Base-by-base conservation (phyloP, 768 basidiomycete species). In the Neoboletus magnificus region DNA sequence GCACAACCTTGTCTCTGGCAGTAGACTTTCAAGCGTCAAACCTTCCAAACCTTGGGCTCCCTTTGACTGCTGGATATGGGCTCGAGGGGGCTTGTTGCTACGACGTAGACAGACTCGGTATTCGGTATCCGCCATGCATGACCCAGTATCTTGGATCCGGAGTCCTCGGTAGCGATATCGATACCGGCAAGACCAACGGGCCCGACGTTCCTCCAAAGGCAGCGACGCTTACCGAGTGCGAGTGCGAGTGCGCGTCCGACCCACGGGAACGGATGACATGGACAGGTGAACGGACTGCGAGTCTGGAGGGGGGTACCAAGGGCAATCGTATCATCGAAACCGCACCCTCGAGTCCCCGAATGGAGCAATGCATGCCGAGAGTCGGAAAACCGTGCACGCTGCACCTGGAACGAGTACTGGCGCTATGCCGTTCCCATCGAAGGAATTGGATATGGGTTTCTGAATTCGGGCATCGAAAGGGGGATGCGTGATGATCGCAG, bases 401-500 rank as follows among this genome's bases (percentile, higher is more conserved):
- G 7, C 20, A 20, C 23, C 33, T 35, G 48, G n/a, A 18, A 23
- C 4, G 18, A 20, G 29, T 9, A n/a, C 27, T 23, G 3, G 6
- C 23, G 12, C 25, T 22, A 7, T 30, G 12, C 29, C 23, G 2
- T 20, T 30, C 32, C 6, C 16, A n/a, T 44, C 3, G 36, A 39
- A 9, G n/a, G 32, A 25, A 36, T 57, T 35, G 48, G 22, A 35
- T 36, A 42, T 47, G 23, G 6, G 2, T n/a, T 48, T 35, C 33
- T 35, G 46, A 33, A 18, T 43, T 61, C 48, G 33, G 49, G 52
- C 44, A 45, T 62, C 22, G 11, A 27, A 11, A 7, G 32, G 12
- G n/a, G n/a, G 6, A 11, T 42, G 61, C 61, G 50, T 53, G 48
- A 44, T 54, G 45, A 54, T 63, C 61, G 51, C 32, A 39, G 20